Base-by-base conservation (phyloP, 805 yeast species). In the Vanderwaltozyma tropicalis region DNA sequence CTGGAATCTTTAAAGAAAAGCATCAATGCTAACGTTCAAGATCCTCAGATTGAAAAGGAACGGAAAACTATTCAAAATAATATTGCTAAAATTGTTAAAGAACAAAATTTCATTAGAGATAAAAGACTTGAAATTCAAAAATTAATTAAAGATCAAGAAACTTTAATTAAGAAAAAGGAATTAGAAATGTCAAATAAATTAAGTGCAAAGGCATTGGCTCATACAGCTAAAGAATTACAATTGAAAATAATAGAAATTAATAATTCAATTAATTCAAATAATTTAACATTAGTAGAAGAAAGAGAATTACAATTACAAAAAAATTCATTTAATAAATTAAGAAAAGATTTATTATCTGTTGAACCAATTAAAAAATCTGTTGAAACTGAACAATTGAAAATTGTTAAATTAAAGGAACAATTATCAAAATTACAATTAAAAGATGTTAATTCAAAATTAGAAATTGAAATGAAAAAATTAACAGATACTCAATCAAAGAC, bases 231-330 rank as follows among this genome's bases (percentile, higher is more conserved):
- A 21, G 89, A 82, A 45, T 77, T 83, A 47, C 85, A 81, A 48
- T 64, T 66, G 39, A 74, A 78, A 58, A 67, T 82, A 52, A 57
- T 59, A 41, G 66, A 66, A 45, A 71, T 84, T 52, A 95, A 89
- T 58, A 69, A 69, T 28, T 68, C 72, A 48, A 77, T 89, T 44
- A 82, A 80, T 39, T 64, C 80, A 33, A 96, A 96, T 43, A 61
- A 69, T 31, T 68, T 89, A 58, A 74, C 83, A 52, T 74, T 89
- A 55, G 96, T 86, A 36, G 95, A 88, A 44, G 97, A 89, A 70
- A 79, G 84, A 68, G 74, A 77, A 56, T 63, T 69, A 44, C 76
- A 88, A 47, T 81, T 81, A 65, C 95, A 88, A 63, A 81, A 84
- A 69, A 69, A 84, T 30, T 60, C 76, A 34, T 72, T 89, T 59